A percentile compares a stretch with the other conserved stretches of the same genome.
Conservation (phyloP, 192 early-diverging fungal species). For the Gryganskiella cystojenkinii region DNA sequence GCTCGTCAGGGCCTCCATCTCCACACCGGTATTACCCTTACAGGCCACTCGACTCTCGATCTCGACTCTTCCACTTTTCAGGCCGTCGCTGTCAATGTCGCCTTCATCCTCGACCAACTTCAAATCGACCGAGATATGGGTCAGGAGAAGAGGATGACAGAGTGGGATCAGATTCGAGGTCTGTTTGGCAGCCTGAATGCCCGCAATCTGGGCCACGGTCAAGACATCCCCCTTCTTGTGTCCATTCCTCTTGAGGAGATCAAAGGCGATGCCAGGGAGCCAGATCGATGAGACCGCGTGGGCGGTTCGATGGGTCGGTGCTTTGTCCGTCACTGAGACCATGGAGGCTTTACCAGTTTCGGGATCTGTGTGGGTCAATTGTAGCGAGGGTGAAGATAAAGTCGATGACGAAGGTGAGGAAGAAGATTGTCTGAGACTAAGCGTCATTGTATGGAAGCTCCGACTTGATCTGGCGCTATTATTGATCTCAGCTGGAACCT, state of each 20-base stretch:
- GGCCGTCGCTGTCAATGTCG: background rate
- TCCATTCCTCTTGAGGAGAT: constrained; percentile 69
- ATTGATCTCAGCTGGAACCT: no score
- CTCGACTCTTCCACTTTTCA: constrained; percentile 62
- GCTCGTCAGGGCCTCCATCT: constrained; percentile 88
- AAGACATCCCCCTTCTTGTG: constrained; percentile 92
- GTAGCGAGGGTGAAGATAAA: constrained; percentile 2
- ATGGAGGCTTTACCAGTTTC: constrained; percentile 81
- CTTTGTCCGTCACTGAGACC: constrained; percentile 88
- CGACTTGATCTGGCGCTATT: no score
- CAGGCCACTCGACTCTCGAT: constrained; percentile 78
- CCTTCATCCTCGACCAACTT: constrained; percentile 55
- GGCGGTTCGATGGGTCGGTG: constrained; percentile 75
- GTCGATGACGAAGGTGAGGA: constrained; percentile 6
- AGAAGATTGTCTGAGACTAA: background rate
- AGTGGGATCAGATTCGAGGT: constrained; percentile 87
- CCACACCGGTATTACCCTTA: constrained; percentile 88
- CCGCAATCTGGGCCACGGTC: constrained; percentile 87
- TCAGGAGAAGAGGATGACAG: constrained; percentile 84
- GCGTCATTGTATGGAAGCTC: no score
- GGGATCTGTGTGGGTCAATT: constrained; percentile 82
- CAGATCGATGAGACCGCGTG: constrained; percentile 77
- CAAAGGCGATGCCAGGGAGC: constrained; percentile 72
- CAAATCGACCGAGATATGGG: constrained; percentile 77
- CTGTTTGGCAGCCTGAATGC: constrained; percentile 90